Base-by-base conservation (phyloP, 2,329 filamentous ascomycete species). In the Aspergillus tamarii region DNA sequence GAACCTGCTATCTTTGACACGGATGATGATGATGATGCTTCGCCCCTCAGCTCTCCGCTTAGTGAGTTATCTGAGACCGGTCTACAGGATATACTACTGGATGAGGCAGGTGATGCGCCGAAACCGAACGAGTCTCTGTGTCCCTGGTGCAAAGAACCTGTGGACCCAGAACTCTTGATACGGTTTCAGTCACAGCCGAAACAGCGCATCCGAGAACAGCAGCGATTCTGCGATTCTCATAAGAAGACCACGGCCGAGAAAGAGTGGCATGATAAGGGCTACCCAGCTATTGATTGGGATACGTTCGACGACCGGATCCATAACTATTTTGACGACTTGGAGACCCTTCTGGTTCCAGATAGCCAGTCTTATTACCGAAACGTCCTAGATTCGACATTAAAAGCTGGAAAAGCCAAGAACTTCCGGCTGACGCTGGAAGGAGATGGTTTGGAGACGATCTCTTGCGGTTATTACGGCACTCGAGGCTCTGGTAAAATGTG, bases 381-480 rank as follows among this genome's bases (percentile, higher is more conserved):
- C 11, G 70, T 83, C 1, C 81, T 92, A 28, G 83, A 83, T 5
- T 79, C 83, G 4, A 84, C 81, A 14, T 81, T 91, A 50, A 83
- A 84, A 61, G 77, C 81, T 2, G 89, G 89, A 14, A 83, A 85
- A 72, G 86, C 85, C 34, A 84, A 86, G 59, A 89, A 85, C 30
- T 80, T 91, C 61, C 81, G 87, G 58, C 84, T 87, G 64, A 87
- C 83, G 34, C 71, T 80, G 23, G 76, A 73, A 62, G 77, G 70
- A n/a, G 76, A 73, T 60, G 74, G 73, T 5, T 80, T 87, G 32
- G 82, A 84, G 56, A 84, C 82, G 61, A 82, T 90, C 34, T 88
- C 86, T 3, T 91, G 91, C 11, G 93, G 93, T 0, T 97, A 96
- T 77, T 97, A 96, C 77, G 93, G 93, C 1, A 85, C 89, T 3